These are phyloP conservation scores for Aspergillus carbonarius DNA, from an alignment of 2,329 filamentous ascomycete species.

Conservation along the genomic window DNA sequence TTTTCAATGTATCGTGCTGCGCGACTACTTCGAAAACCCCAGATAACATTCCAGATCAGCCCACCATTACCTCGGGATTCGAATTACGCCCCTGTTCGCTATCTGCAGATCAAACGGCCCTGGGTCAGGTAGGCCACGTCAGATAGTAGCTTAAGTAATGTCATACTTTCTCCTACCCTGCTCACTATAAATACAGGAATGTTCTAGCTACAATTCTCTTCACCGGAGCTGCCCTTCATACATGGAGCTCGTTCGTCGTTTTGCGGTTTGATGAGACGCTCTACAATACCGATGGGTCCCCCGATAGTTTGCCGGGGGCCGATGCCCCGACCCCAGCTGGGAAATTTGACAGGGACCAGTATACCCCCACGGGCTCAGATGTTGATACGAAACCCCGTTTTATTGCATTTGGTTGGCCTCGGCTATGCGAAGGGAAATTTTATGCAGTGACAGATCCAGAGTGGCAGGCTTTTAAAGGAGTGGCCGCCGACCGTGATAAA, in stretches of 20 bases:
- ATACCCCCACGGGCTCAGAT: neutral
- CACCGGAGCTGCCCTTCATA: slow-evolving; percentile 34
- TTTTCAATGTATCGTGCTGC: slow-evolving; percentile 37
- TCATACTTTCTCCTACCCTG: neutral
- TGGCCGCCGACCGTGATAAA: slow-evolving; percentile 55
- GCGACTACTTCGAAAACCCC: slow-evolving; percentile 27
- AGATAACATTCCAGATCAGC: slow-evolving; percentile 23
- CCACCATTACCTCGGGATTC: slow-evolving; percentile 20
- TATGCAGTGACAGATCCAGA: slow-evolving; percentile 55
- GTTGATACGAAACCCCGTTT: slow-evolving; percentile 53
- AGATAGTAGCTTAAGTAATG: neutral
- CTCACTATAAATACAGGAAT: slow-evolving; percentile 21
- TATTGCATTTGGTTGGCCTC: slow-evolving; percentile 60
- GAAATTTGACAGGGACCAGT: neutral
- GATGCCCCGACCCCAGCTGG: neutral
- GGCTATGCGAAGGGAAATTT: slow-evolving; percentile 28
- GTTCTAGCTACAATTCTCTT: slow-evolving; percentile 31
- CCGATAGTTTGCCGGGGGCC: slow-evolving; percentile 6
- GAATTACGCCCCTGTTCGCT: slow-evolving; percentile 25
- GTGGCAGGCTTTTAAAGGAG: slow-evolving; percentile 60
- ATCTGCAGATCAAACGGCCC: slow-evolving; percentile 36
- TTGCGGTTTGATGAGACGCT: slow-evolving; percentile 29
- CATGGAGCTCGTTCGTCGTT: slow-evolving; percentile 35
- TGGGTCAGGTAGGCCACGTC: slow-evolving; percentile 31
- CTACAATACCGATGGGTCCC: slow-evolving; percentile 20